Base-by-base conservation (phyloP, 257 asterid genomes). In the Jasminum sambac region DNA sequence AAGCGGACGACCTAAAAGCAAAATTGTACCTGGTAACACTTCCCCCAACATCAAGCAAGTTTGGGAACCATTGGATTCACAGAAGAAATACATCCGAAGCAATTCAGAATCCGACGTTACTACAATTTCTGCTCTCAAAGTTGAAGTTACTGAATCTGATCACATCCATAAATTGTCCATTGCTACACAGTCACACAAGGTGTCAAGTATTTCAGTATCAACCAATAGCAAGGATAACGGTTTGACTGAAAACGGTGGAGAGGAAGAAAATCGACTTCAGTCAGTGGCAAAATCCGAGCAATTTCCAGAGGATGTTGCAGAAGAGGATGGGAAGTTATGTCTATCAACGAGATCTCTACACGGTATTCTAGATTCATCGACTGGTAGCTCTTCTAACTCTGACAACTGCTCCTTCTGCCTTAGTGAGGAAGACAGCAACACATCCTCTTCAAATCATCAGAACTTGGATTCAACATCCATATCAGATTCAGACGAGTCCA, bases 41-140 rank as follows among this genome's bases (percentile, higher is more conserved):
- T 81, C 65, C 39, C 64, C 82, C 69, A 74, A 58, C 72, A 76
- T 82, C 55, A 90, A 85, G 87, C 89, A 90, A 84, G 96, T 89
- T 63, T 95, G 99, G 99, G 99, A 95, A 81, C 99, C 99, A 66
- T 76, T 87, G 84, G 97, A 89, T 77, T 84, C 90, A 26, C 91
- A 80, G 64, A 93, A 88, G 87, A 87, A 87, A 80, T 85, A 82
- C 71, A 62, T 77, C 36, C 81, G 89, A 37, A 87, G 96, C 82
- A 83, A 86, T 79, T 86, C 89, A 5, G 95, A 90, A 76, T 76
- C 83, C 39, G 95, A 87, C 75, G 81, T 86, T 72, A 90, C 94
- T 73, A 76, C 78, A 79, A 87, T 84, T 83, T 80, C 84, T 72
- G 68, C 76, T 34, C 73, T 79, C 63, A 84, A 83, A 76, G 78